Percentiles rank a stretch among this genome's conserved stretches.
Evolutionary conservation across 2,329 filamentous ascomycete genomes (phyloP).

Genomic region (Massarina eburnea): DNA sequence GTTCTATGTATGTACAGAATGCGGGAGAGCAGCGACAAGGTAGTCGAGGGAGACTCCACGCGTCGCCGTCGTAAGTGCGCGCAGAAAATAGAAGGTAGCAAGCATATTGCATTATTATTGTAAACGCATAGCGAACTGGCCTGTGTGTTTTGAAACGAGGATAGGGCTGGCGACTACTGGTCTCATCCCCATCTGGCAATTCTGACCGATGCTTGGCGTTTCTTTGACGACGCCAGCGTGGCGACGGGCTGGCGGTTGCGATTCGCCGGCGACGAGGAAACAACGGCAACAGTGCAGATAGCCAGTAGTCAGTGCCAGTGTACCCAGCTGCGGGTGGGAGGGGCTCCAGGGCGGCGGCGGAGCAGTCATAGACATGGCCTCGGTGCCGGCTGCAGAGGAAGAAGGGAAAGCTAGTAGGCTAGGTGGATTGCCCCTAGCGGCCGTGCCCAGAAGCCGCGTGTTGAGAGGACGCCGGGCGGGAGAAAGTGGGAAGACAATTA

Average conservation of each 20-base stretch:
- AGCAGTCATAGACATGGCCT: too few species aligned
- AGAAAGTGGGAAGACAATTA: background rate
- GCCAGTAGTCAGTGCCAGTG: too few species aligned
- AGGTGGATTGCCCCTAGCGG: background rate
- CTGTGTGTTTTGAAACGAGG: slow-evolving; percentile 4
- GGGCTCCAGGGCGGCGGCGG: too few species aligned
- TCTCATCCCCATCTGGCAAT: background rate
- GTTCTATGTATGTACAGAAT: background rate
- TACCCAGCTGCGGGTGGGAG: too few species aligned
- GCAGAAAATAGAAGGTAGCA: background rate
- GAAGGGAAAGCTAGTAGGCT: background rate
- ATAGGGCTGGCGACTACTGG: slow-evolving; percentile 1
- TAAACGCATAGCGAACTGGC: background rate
- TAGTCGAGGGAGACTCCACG: background rate
- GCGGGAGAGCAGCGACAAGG: background rate
- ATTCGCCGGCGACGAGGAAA: background rate
- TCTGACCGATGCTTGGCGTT: background rate
- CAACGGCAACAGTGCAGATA: too few species aligned
- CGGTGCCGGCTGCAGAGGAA: background rate
- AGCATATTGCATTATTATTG: background rate
- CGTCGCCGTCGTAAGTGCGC: background rate
- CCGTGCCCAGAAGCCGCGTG: background rate
- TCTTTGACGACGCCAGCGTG: background rate
- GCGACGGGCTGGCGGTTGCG: background rate
- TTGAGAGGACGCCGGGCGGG: background rate